Evolutionary conservation across 768 basidiomycete species (phyloP), one percentile per base, ranked within the genome.

Genomic region (Phanerochaete sordida): DNA sequence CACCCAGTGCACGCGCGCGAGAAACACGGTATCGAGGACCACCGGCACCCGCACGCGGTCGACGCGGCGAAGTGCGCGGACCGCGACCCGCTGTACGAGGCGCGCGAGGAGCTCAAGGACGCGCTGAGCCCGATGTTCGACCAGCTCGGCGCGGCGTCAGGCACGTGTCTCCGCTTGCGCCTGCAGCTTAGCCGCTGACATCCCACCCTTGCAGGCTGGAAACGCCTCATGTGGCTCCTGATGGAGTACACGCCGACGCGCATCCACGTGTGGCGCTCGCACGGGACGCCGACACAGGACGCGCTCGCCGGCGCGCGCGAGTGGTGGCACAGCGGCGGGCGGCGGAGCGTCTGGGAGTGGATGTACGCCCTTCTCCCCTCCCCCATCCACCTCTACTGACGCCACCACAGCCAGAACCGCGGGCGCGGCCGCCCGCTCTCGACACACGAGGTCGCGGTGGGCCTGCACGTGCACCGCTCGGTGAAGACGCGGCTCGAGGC

Each of bases 81-180:
- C 35, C 35, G 16, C 39, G 50, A 39, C 30, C 31, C 65, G 67
- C 86, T 61, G 86, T 50, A 62, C 66, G 70, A 88, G 63, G 86
- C 87, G 64, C 77, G 80, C 15, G 86, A 87, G 58, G 87, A 90
- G 26, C 58, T 85, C 27, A 68, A 69, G 2, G 88, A 90, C 61
- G 81, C 82, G 1, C 46, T 85, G 9, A 75, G 74, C 52, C 73
- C 71, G 0, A 67, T 76, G 2, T 81, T 82, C 55, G 87, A 90
- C 68, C 80, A 86, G 71, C 76, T 90, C n/a, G 62, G 68, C n/a
- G 63, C 75, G 2, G 33, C 16, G 2, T 28, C 26, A 1, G 52
- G 52, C 26, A 24, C 31, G 37, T 31, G 3, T 35, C 26, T 24
- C 13, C 23, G 8, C 50, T 52, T 51, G 69, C n/a, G n/a, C n/a